Evolutionary conservation across 2,329 filamentous ascomycete species (phyloP), one percentile per base, ranked within the genome.

Genomic region (Neofusicoccum cordaticola): DNA sequence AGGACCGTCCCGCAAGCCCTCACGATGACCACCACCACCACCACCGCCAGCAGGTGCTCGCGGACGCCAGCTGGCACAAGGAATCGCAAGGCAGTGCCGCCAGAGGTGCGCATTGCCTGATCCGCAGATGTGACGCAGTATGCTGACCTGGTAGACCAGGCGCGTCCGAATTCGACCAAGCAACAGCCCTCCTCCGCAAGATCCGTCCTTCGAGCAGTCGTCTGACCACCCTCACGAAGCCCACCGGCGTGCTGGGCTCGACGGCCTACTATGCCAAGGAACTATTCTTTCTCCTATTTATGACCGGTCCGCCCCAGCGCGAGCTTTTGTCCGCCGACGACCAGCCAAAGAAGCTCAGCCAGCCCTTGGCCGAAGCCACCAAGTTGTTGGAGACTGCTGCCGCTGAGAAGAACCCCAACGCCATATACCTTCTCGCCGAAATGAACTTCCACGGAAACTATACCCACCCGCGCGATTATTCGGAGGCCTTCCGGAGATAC

Each of bases 381-480:
- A 78, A 80, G 64, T 78, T 89, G 39, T 77, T 91, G 66, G 82
- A 86, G 70, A 78, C 83, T 58, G 86, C 88, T 39, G 86, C 86
- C 3, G 77, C 82, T 7, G 71, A 81, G 48, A 78, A 83, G 68
- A 83, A 92, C 73, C 85, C 91, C 1, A 93, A 99, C 75, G 95
- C 95, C 4, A 86, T 98, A 51, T 97, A 90, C 73, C 82, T 96
- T 15, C 84, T 99, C 27, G 95, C 92, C 17, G 92, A 99, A 75
- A 89, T 99, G 84, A 97, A 96, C 81, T 98, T 98, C 78, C 93
- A 95, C 72, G 95, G 95, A 74, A 97, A 98, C 78, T 96, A 90
- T 78, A 90, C 91, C 22, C 86, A 97, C 72, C 93, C 94, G 1
- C 85, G 89, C 68, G 88, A 97, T 74, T 92, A 97, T 70, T 82